Percentiles rank a stretch among this genome's conserved stretches.
Evolutionary conservation across 2,329 filamentous ascomycete genomes (phyloP).

Genomic region (Cladosporium sp.): DNA sequence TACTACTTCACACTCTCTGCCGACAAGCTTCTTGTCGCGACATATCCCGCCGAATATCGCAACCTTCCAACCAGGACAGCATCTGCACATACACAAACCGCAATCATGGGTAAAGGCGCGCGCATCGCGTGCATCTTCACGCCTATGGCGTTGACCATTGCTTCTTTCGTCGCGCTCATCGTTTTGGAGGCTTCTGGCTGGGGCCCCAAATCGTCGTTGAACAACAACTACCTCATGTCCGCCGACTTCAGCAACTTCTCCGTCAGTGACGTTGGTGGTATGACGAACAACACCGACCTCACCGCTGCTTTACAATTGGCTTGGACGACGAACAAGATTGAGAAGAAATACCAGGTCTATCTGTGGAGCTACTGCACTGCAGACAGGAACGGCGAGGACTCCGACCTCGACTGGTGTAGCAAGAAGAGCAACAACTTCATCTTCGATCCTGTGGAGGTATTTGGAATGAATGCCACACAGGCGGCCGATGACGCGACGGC

Average conservation of each 20-base stretch:
- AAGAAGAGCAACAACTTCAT: slow-evolving; percentile 72
- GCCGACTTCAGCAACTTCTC: slow-evolving; percentile 36
- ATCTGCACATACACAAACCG: background rate
- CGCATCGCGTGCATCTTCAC: slow-evolving; percentile 81
- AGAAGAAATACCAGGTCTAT: slow-evolving; percentile 73
- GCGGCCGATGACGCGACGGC: slow-evolving; percentile 24
- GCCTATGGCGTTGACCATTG: slow-evolving; percentile 77
- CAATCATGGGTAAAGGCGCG: slow-evolving; percentile 65
- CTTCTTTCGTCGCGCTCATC: slow-evolving; percentile 65
- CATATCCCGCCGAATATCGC: background rate
- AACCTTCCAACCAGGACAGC: background rate
- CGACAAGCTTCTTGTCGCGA: background rate
- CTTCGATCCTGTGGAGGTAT: slow-evolving; percentile 64
- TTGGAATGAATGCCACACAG: slow-evolving; percentile 53
- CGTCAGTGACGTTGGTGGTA: slow-evolving; percentile 20
- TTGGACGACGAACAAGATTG: slow-evolving; percentile 47
- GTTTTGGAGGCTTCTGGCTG: slow-evolving; percentile 57
- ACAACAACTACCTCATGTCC: slow-evolving; percentile 54
- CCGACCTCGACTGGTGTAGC: slow-evolving; percentile 59
- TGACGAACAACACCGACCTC: slow-evolving; percentile 31
- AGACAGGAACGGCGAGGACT: slow-evolving; percentile 40
- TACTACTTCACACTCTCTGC: no score
- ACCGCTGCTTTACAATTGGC: slow-evolving; percentile 35
- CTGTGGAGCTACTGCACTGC: slow-evolving; percentile 82
- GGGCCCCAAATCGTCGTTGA: slow-evolving; percentile 44